phyloP scores from a whole-genome alignment of 257 asterid species.

The Mitragyna speciosa region DNA sequence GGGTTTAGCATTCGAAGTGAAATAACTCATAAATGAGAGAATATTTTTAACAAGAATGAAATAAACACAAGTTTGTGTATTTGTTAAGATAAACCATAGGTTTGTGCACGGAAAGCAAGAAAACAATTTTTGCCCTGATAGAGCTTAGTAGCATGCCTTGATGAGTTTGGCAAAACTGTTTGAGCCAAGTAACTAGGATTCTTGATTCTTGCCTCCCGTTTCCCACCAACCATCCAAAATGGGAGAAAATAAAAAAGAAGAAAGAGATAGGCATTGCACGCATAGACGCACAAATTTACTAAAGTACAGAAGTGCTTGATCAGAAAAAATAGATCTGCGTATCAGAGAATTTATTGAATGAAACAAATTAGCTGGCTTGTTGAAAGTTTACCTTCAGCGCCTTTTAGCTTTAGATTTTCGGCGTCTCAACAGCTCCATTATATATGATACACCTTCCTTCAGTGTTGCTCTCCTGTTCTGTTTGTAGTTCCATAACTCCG shows the following conservation, averaged over 20 bases:
- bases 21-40: background rate
- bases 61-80: background rate
- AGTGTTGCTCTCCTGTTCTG: conserved; percentile 22
- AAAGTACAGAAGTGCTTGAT: background rate
- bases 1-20: background rate
- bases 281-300: background rate
- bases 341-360: background rate
- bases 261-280: too few species aligned
- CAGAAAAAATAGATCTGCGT: background rate
- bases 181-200: too few species aligned
- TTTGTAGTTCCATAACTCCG: conserved; percentile 30
- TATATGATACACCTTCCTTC: conserved; percentile 18
- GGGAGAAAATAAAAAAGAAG: too few species aligned
- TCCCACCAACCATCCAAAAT: too few species aligned
- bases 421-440: conserved; percentile 11
- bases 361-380: background rate
- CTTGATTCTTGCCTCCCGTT: too few species aligned
- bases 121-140: background rate
- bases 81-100: background rate
- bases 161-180: too few species aligned
- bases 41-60: background rate
- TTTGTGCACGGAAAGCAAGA: background rate
- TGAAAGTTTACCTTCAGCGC: background rate
- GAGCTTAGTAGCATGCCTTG: too few species aligned
- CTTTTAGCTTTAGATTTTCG: conserved; percentile 22